Percentiles rank a stretch among this genome's conserved stretches.
Conservation (phyloP, 306 rosid species). For the Phaseolus lunatus region DNA sequence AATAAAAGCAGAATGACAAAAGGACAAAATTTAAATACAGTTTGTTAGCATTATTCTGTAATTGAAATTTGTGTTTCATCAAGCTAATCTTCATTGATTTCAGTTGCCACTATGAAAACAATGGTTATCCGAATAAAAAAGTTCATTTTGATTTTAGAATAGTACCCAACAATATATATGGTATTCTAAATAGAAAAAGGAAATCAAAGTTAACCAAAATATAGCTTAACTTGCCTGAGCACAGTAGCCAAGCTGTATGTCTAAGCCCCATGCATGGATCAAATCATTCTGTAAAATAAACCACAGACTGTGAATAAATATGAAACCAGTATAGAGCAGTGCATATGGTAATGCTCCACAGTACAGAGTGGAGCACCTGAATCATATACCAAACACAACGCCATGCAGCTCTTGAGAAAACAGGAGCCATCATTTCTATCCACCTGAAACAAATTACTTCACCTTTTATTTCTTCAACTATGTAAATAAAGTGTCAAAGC, state of each 20-base stretch:
- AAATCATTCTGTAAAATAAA: conserved; percentile 75
- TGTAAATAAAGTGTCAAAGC: too few species aligned
- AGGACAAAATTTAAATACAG: neutral
- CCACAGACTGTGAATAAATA: conserved; percentile 5
- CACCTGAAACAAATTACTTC: conserved; percentile 66
- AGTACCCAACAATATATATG: neutral
- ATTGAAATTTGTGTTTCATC: neutral
- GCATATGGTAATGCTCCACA: neutral
- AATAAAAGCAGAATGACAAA: neutral
- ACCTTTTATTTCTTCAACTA: conserved; percentile 37
- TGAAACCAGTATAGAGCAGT: conserved; percentile 12
- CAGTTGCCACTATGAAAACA: neutral
- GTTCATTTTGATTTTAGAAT: neutral
- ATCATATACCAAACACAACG: conserved; percentile 96
- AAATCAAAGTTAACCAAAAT: conserved; percentile 36
- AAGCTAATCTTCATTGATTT: neutral
- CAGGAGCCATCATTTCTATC: conserved; percentile 99
- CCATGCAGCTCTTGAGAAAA: conserved; percentile 89
- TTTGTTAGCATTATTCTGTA: neutral
- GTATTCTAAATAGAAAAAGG: neutral
- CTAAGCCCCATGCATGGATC: conserved; percentile 98
- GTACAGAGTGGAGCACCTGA: conserved; percentile 63
- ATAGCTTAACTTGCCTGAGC: conserved; percentile 75
- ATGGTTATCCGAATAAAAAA: neutral
- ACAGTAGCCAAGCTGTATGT: conserved; percentile 92